These are phyloP conservation scores for Fusarium sp. DNA, from an alignment of 2,329 filamentous ascomycete species.

Conservation along the genomic window DNA sequence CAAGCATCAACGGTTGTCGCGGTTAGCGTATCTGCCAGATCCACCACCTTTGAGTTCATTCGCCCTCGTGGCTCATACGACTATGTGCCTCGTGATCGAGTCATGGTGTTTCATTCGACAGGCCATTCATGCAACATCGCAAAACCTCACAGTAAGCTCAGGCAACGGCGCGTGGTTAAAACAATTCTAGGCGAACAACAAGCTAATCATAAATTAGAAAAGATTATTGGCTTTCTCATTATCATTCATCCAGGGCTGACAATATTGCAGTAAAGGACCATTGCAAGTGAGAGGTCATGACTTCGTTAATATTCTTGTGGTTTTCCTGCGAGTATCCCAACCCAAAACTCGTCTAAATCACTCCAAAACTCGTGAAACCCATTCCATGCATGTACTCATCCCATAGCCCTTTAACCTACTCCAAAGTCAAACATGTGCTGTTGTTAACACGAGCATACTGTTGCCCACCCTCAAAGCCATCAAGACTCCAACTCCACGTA, in stretches of 20 bases:
- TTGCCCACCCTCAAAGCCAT: constrained; percentile 16
- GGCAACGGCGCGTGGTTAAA: too few species aligned
- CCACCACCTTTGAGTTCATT: neutral
- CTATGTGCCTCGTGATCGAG: constrained; percentile 7
- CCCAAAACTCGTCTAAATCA: constrained; percentile 34
- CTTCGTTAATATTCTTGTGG: constrained; percentile 40
- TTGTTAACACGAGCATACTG: constrained; percentile 23
- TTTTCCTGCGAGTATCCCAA: constrained; percentile 36
- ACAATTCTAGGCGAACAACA: too few species aligned
- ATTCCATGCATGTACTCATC: constrained; percentile 22
- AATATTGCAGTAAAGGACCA: neutral
- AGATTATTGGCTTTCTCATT: too few species aligned
- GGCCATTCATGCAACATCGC: neutral
- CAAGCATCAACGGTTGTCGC: neutral
- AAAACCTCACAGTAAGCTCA: neutral
- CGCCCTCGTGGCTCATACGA: neutral
- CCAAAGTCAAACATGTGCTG: constrained; percentile 29
- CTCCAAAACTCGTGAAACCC: constrained; percentile 7
- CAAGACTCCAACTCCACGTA: constrained; percentile 24
- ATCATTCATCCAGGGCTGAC: neutral
- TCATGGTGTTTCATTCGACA: constrained; percentile 3
- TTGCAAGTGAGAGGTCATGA: constrained; percentile 15
- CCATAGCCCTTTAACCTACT: constrained; percentile 5
- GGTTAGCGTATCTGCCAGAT: neutral
- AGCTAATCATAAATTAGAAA: too few species aligned